Conservation (phyloP, 495 filamentous ascomycete genomes). For the Lepraria neglecta region DNA sequence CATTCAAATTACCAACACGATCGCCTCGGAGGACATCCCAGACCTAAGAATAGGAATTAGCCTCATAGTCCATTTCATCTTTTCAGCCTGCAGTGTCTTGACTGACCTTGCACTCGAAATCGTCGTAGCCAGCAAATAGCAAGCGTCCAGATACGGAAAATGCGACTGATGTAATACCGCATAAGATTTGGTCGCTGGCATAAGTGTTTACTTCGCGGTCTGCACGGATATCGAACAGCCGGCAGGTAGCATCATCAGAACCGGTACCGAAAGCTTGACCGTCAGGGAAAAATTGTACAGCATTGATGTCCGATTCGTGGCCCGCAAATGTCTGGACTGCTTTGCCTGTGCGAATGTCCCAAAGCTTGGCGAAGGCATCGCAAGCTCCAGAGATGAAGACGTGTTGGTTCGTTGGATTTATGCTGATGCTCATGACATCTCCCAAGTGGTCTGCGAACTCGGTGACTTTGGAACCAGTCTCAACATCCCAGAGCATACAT, state of each 20-base stretch:
- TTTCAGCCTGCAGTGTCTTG: not conserved
- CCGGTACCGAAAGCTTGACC: constrained; percentile 98
- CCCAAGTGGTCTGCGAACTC: constrained; percentile 98
- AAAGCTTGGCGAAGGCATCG: constrained; percentile 96
- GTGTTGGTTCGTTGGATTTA: constrained; percentile 98
- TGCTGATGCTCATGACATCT: constrained; percentile 99
- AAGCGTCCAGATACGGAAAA: constrained; percentile 95
- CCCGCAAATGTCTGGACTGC: constrained; percentile 97
- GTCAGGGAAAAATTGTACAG: constrained; percentile 98
- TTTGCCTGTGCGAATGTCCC: constrained; percentile 98
- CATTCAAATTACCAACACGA: constrained; percentile 90
- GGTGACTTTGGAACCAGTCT: constrained; percentile 92
- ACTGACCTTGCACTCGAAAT: constrained; percentile 98
- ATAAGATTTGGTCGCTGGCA: constrained; percentile 92
- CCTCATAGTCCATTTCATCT: not conserved
- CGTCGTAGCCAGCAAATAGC: constrained; percentile 95
- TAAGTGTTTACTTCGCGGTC: constrained; percentile 95
- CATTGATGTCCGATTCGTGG: constrained; percentile 98
- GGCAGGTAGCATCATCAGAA: constrained; percentile 95
- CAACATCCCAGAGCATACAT: constrained; percentile 99
- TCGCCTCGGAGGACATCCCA: constrained; percentile 97
- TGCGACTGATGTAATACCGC: constrained; percentile 95
- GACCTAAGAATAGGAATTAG: constrained; percentile 53
- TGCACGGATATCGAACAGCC: constrained; percentile 94
- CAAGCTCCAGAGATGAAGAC: constrained; percentile 95